Evolutionary conservation across 768 basidiomycete species (phyloP).

Genomic region (Russula griseocarnosa): DNA sequence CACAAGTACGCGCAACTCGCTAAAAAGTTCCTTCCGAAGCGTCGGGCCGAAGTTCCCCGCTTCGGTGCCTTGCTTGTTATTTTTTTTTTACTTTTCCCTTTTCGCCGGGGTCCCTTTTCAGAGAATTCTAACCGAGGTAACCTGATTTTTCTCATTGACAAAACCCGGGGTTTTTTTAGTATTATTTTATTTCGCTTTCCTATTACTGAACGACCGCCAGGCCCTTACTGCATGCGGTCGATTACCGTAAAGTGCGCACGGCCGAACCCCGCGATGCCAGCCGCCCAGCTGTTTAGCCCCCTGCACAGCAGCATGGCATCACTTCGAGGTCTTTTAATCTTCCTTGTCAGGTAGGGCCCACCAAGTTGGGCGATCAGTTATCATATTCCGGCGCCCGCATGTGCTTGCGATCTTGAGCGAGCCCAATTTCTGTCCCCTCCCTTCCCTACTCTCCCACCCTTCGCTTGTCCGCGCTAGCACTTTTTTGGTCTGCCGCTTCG

Average conservation of each 20-base stretch:
- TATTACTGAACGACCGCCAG: constrained; percentile 8
- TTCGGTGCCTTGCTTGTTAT: constrained; percentile 26
- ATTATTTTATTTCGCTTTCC: constrained; percentile 6
- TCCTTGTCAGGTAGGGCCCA: constrained; percentile 3
- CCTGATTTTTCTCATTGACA: constrained; percentile 12
- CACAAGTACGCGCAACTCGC: constrained; percentile 4
- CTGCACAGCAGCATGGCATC: neutral
- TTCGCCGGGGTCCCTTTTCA: constrained; percentile 12
- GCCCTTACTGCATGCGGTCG: constrained; percentile 12
- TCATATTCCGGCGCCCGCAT: constrained; percentile 18
- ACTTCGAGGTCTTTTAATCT: neutral
- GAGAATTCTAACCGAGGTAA: constrained; percentile 20
- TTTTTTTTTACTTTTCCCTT: neutral
- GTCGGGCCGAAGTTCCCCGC: constrained; percentile 23
- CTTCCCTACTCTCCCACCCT: constrained; percentile 1
- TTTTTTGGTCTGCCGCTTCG: constrained; percentile 22
- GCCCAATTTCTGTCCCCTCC: constrained; percentile 17
- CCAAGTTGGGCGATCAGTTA: constrained; percentile 18
- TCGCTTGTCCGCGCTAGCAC: constrained; percentile 9
- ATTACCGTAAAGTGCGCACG: neutral
- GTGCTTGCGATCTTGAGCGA: constrained; percentile 18
- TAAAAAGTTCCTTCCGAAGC: constrained; percentile 21
- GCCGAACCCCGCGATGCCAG: constrained; percentile 15
- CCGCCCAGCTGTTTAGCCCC: neutral
- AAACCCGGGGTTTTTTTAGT: neutral